Conservation (phyloP, 2,329 filamentous ascomycete species). For the Alternaria postmessia region DNA sequence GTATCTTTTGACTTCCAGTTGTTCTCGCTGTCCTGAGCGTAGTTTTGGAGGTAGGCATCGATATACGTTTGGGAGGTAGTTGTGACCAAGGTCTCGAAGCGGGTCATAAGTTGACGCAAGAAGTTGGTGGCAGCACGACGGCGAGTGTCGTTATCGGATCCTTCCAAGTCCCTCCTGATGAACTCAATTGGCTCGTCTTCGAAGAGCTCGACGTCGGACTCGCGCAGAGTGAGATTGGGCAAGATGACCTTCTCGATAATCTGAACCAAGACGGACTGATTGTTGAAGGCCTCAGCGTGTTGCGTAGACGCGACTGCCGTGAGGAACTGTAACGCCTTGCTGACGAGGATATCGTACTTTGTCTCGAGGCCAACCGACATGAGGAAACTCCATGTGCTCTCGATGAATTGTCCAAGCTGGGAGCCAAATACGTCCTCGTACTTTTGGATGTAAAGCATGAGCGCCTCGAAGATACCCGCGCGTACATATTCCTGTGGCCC, state of each 20-base stretch:
- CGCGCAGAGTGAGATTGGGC: conserved; percentile 88
- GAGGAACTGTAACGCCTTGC: conserved; percentile 92
- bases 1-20: conserved; percentile 99
- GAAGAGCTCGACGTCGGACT: conserved; percentile 94
- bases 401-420: conserved; percentile 83
- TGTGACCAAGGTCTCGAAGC: conserved; percentile 86
- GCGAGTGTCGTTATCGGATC: conserved; percentile 93
- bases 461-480: conserved; percentile 88
- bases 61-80: conserved; percentile 88
- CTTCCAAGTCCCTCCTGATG: conserved; percentile 92
- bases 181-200: conserved; percentile 99
- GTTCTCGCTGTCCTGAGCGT: conserved; percentile 68
- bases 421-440: conserved; percentile 92
- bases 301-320: conserved; percentile 82
- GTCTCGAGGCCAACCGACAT: conserved; percentile 86
- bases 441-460: conserved; percentile 92
- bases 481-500: conserved; percentile 86
- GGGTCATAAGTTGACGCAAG: conserved; percentile 84
- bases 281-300: conserved; percentile 87
- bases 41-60: conserved; percentile 79
- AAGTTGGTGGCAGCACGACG: conserved; percentile 95
- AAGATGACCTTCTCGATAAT: conserved; percentile 96
- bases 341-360: conserved; percentile 93
- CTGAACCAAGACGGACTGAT: conserved; percentile 78
- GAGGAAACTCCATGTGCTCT: conserved; percentile 88